These are phyloP conservation scores for Waltergamsia citrina DNA, from an alignment of 2,329 filamentous ascomycete species.

Conservation along the genomic window DNA sequence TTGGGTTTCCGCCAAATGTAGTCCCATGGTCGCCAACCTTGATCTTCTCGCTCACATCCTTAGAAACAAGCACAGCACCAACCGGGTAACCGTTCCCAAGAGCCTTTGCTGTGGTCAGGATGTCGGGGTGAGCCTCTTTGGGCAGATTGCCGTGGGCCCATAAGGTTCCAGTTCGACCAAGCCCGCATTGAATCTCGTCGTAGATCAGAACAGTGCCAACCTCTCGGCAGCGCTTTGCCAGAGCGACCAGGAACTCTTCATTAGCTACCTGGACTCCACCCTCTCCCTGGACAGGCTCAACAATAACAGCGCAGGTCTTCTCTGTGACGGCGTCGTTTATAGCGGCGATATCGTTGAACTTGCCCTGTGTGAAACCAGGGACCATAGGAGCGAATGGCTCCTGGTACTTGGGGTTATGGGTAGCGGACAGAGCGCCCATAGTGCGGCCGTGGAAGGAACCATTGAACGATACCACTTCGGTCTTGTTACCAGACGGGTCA, in stretches of 20 bases:
- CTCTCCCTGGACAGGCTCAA: constrained; percentile 97
- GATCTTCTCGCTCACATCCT: constrained; percentile 29
- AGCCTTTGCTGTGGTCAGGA: constrained; percentile 90
- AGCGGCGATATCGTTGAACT: constrained; percentile 69
- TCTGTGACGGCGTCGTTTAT: constrained; percentile 70
- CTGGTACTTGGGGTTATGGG: constrained; percentile 97
- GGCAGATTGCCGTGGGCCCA: constrained; percentile 81
- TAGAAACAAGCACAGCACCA: constrained; percentile 51
- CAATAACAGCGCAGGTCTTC: constrained; percentile 84
- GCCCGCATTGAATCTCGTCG: constrained; percentile 95
- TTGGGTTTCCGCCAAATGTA: constrained; percentile 87
- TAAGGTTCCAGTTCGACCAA: constrained; percentile 76
- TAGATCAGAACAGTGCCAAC: constrained; percentile 86
- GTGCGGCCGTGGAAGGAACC: constrained; percentile 94
- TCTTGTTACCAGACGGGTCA: constrained; percentile 63
- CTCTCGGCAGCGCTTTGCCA: constrained; percentile 76
- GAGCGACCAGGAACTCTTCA: constrained; percentile 71
- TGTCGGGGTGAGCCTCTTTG: constrained; percentile 78
- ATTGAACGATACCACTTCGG: constrained; percentile 83
- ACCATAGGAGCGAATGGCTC: constrained; percentile 92
- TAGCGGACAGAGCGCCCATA: constrained; percentile 91
- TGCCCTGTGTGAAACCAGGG: constrained; percentile 81
- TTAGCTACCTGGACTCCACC: constrained; percentile 81
- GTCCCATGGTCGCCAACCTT: constrained; percentile 76
- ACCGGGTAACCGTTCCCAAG: constrained; percentile 96